Percentiles rank a stretch among this genome's conserved stretches.
These are phyloP conservation scores for Lepidium aucheri DNA, from an alignment of 345 rosid genomes.

Conservation along the genomic window DNA sequence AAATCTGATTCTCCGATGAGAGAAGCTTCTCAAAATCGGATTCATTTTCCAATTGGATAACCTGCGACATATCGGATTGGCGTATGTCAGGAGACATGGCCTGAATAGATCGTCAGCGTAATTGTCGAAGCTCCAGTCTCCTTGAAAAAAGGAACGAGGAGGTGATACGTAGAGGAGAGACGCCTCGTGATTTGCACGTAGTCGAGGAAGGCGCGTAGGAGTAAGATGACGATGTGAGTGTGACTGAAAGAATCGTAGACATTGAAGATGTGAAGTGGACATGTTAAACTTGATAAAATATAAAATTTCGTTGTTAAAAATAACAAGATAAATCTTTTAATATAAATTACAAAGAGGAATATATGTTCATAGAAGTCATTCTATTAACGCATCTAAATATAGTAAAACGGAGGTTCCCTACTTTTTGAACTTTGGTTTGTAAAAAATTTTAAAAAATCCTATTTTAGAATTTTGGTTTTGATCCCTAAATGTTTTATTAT, in stretches of 20 bases:
- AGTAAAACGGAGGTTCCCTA: too few relatives aligned
- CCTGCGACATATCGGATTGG: constrained; percentile 11
- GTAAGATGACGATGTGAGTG: constrained; percentile 3
- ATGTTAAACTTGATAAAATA: background rate
- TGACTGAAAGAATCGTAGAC: constrained; percentile 4
- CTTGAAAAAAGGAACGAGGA: background rate
- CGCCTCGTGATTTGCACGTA: constrained; percentile 1
- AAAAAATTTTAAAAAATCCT: too few relatives aligned
- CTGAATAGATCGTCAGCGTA: constrained; percentile 9
- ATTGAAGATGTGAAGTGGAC: background rate
- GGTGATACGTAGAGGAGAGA: background rate
- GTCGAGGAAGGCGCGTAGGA: background rate
- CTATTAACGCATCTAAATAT: background rate
- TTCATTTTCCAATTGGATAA: constrained; percentile 40
- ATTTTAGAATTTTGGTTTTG: too few relatives aligned
- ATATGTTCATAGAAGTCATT: background rate
- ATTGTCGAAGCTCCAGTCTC: constrained; percentile 6
- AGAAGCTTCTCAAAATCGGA: constrained; percentile 52
- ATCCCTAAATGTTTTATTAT: too few relatives aligned
- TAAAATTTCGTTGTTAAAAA: too few relatives aligned
- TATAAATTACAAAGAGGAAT: too few relatives aligned
- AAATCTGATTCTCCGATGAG: constrained; percentile 57
- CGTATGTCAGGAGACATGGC: constrained; percentile 19
- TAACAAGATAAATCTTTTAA: background rate
- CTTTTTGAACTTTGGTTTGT: too few relatives aligned